Percentiles rank a stretch among this genome's conserved stretches.
Conservation (phyloP, 495 filamentous ascomycete genomes). For the Podospora pseudocomata region DNA sequence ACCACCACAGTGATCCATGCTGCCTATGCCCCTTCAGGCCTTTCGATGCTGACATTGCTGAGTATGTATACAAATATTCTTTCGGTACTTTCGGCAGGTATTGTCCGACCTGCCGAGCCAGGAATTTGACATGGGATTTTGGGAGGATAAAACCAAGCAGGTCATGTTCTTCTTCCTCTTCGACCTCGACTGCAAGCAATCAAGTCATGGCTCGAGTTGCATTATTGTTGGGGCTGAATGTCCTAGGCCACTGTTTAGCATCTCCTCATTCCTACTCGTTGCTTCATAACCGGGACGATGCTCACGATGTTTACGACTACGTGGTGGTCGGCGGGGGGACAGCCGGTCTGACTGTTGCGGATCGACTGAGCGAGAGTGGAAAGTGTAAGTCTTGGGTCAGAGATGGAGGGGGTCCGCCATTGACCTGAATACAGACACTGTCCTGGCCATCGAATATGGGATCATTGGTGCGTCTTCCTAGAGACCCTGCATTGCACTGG, state of each 20-base stretch:
- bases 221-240: not conserved
- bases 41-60: not conserved
- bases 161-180: not conserved
- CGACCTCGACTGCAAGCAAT: not conserved
- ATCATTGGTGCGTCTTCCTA: constrained; percentile 9
- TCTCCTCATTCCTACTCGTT: not conserved
- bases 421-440: constrained; percentile 6
- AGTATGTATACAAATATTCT: not conserved
- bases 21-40: no score
- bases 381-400: not conserved
- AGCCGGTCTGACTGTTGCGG: constrained; percentile 13
- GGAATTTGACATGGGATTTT: no score
- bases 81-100: not conserved
- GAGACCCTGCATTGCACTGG: not conserved
- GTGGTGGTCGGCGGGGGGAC: constrained; percentile 11
- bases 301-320: constrained; percentile 9
- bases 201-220: not conserved
- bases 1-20: not conserved
- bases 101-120: not conserved
- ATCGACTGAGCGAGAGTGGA: constrained; percentile 15
- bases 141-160: no score
- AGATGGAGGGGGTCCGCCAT: not conserved
- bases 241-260: not conserved
- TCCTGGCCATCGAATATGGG: constrained; percentile 18
- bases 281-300: not conserved